Conservation (phyloP, 108 stramenopile genomes). For the Pseudonitzschia delicatissima region DNA sequence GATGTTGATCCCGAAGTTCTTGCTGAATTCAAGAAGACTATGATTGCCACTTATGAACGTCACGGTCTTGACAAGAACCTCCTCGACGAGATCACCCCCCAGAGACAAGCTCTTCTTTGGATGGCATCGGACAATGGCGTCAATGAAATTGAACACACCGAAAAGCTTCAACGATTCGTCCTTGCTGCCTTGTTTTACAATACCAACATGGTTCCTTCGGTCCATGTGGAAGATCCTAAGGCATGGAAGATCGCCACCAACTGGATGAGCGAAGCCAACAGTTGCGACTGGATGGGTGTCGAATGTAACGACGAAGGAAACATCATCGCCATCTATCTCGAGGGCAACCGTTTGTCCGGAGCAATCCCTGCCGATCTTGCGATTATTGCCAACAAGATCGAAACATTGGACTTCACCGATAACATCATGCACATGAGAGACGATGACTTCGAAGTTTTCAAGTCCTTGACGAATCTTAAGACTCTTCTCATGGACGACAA, state of each 20-base stretch:
- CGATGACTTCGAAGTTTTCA: constrained; percentile 26
- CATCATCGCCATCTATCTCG: constrained; percentile 34
- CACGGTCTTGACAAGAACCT: constrained; percentile 27
- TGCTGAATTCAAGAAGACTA: constrained; percentile 5
- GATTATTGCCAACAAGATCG: constrained; percentile 27
- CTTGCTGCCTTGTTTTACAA: constrained; percentile 46
- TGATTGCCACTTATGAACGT: constrained; percentile 16
- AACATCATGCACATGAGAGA: constrained; percentile 42
- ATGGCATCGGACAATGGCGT: constrained; percentile 24
- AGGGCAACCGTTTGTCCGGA: constrained; percentile 40
- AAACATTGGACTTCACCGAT: constrained; percentile 28
- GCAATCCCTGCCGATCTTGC: constrained; percentile 37
- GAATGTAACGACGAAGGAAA: constrained; percentile 24
- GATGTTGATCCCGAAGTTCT: constrained; percentile 14
- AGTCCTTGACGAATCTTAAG: constrained; percentile 24
- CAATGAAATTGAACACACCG: constrained; percentile 18
- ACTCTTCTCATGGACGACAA: constrained; percentile 55
- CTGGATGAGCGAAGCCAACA: constrained; percentile 35
- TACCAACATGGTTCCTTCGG: constrained; percentile 33
- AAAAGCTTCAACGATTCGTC: constrained; percentile 41
- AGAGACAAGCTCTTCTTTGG: constrained; percentile 27
- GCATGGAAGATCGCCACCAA: constrained; percentile 32
- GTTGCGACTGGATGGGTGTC: constrained; percentile 54
- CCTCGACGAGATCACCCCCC: constrained; percentile 20
- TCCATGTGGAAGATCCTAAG: constrained; percentile 12